phyloP scores from a whole-genome alignment of 306 rosid genomes.

The Argentina anserina region DNA sequence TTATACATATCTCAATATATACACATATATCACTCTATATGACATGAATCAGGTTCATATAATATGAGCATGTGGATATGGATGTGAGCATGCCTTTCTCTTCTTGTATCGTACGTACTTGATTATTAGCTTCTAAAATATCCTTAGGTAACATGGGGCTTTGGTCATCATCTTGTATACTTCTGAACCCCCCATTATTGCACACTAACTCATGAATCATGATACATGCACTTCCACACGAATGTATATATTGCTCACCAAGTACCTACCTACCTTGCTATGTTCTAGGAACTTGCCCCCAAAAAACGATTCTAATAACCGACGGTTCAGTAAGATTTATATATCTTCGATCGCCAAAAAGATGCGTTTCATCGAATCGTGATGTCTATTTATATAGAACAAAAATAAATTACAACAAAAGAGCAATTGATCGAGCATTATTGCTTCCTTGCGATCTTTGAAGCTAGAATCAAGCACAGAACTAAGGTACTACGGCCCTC shows the following conservation, averaged over 20 bases:
- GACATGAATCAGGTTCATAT: neutral
- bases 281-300: neutral
- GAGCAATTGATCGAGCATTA: too few species aligned
- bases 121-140: conserved; percentile 11
- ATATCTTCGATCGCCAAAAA: too few species aligned
- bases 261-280: neutral
- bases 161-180: conserved; percentile 6
- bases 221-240: neutral
- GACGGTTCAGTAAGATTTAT: too few species aligned
- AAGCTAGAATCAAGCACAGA: too few species aligned
- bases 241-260: neutral
- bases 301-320: neutral
- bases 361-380: too few species aligned
- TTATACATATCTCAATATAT: neutral
- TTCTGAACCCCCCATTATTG: conserved; percentile 7
- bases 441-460: too few species aligned
- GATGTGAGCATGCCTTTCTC: conserved; percentile 25
- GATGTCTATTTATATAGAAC: too few species aligned
- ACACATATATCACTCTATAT: neutral
- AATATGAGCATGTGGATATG: neutral
- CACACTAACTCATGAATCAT: neutral
- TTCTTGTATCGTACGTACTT: conserved; percentile 25
- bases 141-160: conserved; percentile 11
- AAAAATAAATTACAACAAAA: too few species aligned
- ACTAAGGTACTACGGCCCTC: too few species aligned